These are phyloP conservation scores for Fallopia convolvulus DNA, from an alignment of 148 eudicot species.

Conservation along the genomic window DNA sequence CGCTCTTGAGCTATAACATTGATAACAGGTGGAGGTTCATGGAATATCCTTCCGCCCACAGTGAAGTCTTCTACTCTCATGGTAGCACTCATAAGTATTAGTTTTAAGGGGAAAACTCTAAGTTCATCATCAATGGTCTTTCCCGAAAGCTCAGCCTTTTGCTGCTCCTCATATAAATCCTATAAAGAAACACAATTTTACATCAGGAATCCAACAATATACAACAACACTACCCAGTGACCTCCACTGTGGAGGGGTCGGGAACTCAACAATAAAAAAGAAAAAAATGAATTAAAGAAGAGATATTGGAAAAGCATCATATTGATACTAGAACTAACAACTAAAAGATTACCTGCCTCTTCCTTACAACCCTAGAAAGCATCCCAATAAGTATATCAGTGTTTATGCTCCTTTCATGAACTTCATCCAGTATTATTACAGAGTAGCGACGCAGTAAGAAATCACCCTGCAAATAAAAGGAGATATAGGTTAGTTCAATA, in stretches of 20 bases:
- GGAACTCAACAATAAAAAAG: too few relatives aligned
- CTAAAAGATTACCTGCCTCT: slow-evolving; percentile 48
- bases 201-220: background rate
- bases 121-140: slow-evolving; percentile 11
- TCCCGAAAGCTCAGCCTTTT: slow-evolving; percentile 37
- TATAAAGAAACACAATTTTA: slow-evolving; percentile 13
- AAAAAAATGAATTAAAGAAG: background rate
- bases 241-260: background rate
- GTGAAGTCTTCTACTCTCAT: slow-evolving; percentile 78
- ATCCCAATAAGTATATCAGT: slow-evolving; percentile 94
- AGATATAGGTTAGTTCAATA: background rate
- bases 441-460: slow-evolving; percentile 70
- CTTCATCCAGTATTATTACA: slow-evolving; percentile 83
- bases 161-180: slow-evolving; percentile 52
- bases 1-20: slow-evolving; percentile 52
- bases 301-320: background rate
- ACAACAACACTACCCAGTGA: background rate
- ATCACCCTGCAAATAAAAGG: slow-evolving; percentile 49
- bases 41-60: slow-evolving; percentile 49
- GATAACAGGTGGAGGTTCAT: slow-evolving; percentile 53
- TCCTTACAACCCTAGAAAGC: slow-evolving; percentile 68
- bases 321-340: background rate
- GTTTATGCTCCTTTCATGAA: slow-evolving; percentile 93
- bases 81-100: slow-evolving; percentile 96
- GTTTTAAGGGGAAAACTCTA: slow-evolving; percentile 12